Evolutionary conservation across 2,329 filamentous ascomycete genomes (phyloP).

Genomic region (Endothia cerciana): DNA sequence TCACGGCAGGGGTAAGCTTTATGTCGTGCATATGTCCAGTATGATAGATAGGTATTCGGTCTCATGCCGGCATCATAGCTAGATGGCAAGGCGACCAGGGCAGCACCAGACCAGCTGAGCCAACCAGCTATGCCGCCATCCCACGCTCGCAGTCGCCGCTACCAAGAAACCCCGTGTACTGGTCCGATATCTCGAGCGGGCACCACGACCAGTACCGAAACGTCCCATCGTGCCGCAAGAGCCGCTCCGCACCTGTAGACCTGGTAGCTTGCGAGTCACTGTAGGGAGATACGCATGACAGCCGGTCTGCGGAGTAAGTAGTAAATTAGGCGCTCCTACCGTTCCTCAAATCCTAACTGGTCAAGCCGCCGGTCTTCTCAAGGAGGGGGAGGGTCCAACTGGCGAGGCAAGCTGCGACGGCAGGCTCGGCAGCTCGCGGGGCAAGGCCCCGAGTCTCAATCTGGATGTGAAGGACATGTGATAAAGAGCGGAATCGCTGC

Average conservation of each 20-base stretch:
- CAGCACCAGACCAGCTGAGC: not conserved
- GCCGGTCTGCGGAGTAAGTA: constrained; percentile 5
- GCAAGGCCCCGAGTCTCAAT: not conserved
- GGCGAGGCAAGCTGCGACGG: constrained; percentile 4
- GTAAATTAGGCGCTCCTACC: constrained; percentile 3
- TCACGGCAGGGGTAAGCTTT: not conserved
- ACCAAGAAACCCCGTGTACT: not conserved
- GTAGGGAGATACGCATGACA: constrained; percentile 1
- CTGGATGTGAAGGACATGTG: not conserved
- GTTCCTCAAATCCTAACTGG: not conserved
- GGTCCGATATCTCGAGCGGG: not conserved
- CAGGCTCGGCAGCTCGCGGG: constrained; percentile 11
- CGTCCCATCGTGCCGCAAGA: constrained; percentile 7
- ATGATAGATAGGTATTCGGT: not conserved
- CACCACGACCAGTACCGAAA: constrained; percentile 2
- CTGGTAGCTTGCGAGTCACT: not conserved
- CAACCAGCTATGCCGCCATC: constrained; percentile 3
- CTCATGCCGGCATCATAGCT: not conserved
- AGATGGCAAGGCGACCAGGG: not conserved
- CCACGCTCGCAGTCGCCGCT: not conserved
- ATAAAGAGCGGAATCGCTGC: not conserved
- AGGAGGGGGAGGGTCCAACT: not conserved
- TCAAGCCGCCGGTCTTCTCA: not conserved
- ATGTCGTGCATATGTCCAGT: constrained; percentile 12
- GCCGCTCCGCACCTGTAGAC: not conserved